Base-by-base conservation (phyloP, 208 protist species). In the Wallacemonas sp. region DNA sequence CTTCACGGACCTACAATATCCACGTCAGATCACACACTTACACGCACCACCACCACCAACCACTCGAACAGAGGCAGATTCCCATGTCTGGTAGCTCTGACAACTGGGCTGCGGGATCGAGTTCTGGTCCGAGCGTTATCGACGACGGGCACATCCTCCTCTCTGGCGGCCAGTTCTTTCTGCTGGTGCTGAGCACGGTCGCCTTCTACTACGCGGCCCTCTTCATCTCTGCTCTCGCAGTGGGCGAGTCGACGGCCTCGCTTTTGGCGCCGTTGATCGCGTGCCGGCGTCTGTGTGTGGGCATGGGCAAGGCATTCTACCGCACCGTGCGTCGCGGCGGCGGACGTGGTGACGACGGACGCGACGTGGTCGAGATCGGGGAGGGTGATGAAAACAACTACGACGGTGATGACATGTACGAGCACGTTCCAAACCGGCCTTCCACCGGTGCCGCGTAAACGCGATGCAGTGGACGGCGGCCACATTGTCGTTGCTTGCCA, bases 121-220 rank as follows among this genome's bases (percentile, higher is more conserved):
- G n/a, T n/a, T n/a, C n/a, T n/a, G n/a, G n/a, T n/a, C n/a, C n/a
- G n/a, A n/a, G n/a, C n/a, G n/a, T n/a, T n/a, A n/a, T n/a, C n/a
- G n/a, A n/a, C n/a, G n/a, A n/a, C n/a, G n/a, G n/a, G n/a, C n/a
- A n/a, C n/a, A n/a, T n/a, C n/a, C 81, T 92, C 34, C 63, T 92
- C 32, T 80, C 47, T 33, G 79, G 73, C 12, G 69, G 57, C 14
- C 72, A 84, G 61, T 88, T 86, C 72, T 61, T 80, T 12, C 29
- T 88, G 11, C 61, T 93, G 43, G 67, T 73, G 30, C 26, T 93
- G 6, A 52, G 85, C 8, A 76, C 66, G 23, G 38, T 49, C 1
- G 46, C 34, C 29, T 88, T 74, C 57, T 89, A 93, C 56, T 93
- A 87, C 60, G 46, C 65, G 12, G 68, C 83, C 0, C 60, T 88